phyloP scores from a whole-genome alignment of 768 basidiomycete genomes.

The Psilocybe cubensis region DNA sequence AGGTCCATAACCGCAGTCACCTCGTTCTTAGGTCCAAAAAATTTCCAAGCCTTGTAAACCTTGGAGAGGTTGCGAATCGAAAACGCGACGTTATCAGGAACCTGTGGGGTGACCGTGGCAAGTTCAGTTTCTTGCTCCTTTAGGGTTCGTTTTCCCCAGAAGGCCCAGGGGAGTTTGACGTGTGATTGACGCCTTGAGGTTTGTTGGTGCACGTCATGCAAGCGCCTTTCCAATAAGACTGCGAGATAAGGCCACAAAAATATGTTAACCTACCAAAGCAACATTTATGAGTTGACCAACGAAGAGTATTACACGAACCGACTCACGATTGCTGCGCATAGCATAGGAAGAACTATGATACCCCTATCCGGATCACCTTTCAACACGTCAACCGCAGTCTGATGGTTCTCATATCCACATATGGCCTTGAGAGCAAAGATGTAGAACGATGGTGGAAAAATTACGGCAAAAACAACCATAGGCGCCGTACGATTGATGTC shows the following conservation, averaged over 20 bases:
- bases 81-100: slow-evolving; percentile 48
- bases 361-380: slow-evolving; percentile 64
- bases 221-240: slow-evolving; percentile 54
- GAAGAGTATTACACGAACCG: not conserved
- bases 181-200: not conserved
- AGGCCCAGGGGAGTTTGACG: not conserved
- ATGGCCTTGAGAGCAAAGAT: slow-evolving; percentile 72
- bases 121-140: not conserved
- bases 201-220: slow-evolving; percentile 56
- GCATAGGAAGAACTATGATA: slow-evolving; percentile 57
- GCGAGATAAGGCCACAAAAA: slow-evolving; percentile 79
- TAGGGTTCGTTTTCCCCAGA: not conserved
- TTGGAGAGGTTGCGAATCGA: slow-evolving; percentile 67
- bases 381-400: slow-evolving; percentile 54
- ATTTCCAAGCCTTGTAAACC: slow-evolving; percentile 49
- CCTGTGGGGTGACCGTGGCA: not conserved
- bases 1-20: slow-evolving; percentile 71
- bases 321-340: slow-evolving; percentile 71
- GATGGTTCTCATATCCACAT: slow-evolving; percentile 67
- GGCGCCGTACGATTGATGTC: slow-evolving; percentile 42
- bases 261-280: slow-evolving; percentile 55
- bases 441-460: slow-evolving; percentile 80
- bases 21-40: slow-evolving; percentile 46
- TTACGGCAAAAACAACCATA: slow-evolving; percentile 64
- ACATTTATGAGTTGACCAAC: not conserved